Conservation (phyloP, 495 filamentous ascomycete species). For the Penicillium malachiteum region DNA sequence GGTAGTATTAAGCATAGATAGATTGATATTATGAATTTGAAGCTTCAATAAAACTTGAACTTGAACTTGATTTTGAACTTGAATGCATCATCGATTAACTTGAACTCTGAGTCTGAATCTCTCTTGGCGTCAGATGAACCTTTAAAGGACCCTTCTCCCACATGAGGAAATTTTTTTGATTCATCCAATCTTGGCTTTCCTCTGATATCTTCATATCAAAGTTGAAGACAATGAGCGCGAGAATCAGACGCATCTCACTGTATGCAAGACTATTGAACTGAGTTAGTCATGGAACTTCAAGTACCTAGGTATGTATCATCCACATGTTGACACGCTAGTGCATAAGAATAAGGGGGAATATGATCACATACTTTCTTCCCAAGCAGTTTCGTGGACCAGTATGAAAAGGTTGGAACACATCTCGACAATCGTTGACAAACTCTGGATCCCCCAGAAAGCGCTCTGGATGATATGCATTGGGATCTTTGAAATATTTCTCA, state of each 20-base stretch:
- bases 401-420: constrained; percentile 54
- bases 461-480: constrained; percentile 50
- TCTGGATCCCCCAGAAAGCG: constrained; percentile 39
- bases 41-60: too few species aligned
- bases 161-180: constrained; percentile 30
- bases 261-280: constrained; percentile 35
- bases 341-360: background rate
- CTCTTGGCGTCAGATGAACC: constrained; percentile 22
- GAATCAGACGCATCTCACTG: constrained; percentile 39
- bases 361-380: constrained; percentile 51
- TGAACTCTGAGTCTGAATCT: background rate
- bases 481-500: constrained; percentile 43
- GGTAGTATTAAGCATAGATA: too few species aligned
- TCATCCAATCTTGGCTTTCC: constrained; percentile 33
- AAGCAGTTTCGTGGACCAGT: constrained; percentile 60
- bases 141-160: constrained; percentile 35
- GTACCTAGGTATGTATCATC: too few species aligned
- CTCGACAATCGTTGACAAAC: constrained; percentile 44
- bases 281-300: too few species aligned
- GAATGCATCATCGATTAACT: background rate
- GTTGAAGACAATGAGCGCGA: constrained; percentile 38
- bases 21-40: too few species aligned
- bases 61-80: background rate
- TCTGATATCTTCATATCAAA: constrained; percentile 40
- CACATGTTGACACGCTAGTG: background rate